Evolutionary conservation across 495 filamentous ascomycete genomes (phyloP), one percentile per base, ranked within the genome.

Genomic region (Neurospora sp.): DNA sequence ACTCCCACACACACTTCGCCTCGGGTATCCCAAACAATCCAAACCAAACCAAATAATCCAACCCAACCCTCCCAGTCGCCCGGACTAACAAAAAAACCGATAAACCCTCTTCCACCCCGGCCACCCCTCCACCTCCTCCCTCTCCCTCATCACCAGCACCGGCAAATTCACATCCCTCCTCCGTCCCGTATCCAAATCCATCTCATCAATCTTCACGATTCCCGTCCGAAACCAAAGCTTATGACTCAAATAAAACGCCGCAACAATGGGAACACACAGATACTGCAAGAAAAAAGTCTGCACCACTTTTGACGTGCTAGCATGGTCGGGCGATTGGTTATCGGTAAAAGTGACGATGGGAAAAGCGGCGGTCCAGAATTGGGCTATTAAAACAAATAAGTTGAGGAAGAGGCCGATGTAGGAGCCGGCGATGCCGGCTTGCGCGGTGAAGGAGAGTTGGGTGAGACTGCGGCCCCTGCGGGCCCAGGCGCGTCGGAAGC

Each of bases 331-430:
- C 35, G 37, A 5, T 48, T 69, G n/a, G 4, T 75, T 14, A 62
- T 37, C 18, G 3, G 27, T 11, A 39, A 73, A n/a, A 1, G 40
- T 12, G 37, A 70, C n/a, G 35, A 96, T 84, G 1, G 96, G 96
- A 74, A 91, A 92, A 18, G 93, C 91, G 39, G 92, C 94, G 38
- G 90, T 91, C 96, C 96, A 98, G 85, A 98, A 97, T 78, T 98
- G 94, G 9, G 92, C 95, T 66, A 95, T 78, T 27, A 98, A 86
- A n/a, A 99, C 90, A 11, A 97, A 83, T 37, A 85, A 72, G 80
- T 97, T 97, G 81, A 97, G 89, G 39, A 83, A 74, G 74, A 98
- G 87, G 11, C 96, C 96, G 37, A 97, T 72, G 89, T 91, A 98
- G 1, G 93, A 96, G 2, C 95, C 96, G 31, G 89, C 79, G 2